Evolutionary conservation across 257 asterid species (phyloP).

Genomic region (Ilex asprella): DNA sequence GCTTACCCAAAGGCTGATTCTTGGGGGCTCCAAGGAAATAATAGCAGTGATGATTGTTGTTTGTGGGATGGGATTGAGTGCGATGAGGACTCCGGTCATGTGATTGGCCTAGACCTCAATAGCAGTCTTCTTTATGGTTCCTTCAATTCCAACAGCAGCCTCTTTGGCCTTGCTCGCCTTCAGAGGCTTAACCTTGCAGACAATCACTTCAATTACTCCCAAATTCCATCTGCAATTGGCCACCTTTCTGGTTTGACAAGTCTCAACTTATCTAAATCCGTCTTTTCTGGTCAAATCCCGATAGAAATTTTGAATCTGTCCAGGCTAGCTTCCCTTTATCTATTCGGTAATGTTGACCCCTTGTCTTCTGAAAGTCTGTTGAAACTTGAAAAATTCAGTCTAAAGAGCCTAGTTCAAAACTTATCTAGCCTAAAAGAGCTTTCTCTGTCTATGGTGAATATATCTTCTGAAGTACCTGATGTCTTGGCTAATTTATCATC

Average conservation of each 20-base stretch:
- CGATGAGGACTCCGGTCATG: not conserved
- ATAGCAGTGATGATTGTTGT: not conserved
- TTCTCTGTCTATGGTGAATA: not conserved
- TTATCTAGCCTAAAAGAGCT: not conserved
- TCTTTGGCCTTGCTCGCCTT: not conserved
- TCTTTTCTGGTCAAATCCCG: not conserved
- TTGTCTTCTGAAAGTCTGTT: not conserved
- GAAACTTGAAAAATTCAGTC: not conserved
- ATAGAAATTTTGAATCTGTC: not conserved
- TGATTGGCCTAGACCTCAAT: not conserved
- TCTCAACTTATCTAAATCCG: not conserved
- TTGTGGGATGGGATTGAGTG: not conserved
- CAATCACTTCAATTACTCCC: constrained; percentile 1
- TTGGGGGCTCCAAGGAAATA: not conserved
- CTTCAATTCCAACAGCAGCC: not conserved
- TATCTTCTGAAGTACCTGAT: not conserved
- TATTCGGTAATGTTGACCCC: not conserved
- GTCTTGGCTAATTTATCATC: not conserved
- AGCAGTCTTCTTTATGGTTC: not conserved
- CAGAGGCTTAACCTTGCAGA: not conserved
- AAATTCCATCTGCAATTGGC: not conserved
- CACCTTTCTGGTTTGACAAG: not conserved
- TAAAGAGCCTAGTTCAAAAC: not conserved
- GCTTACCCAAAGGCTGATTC: not conserved
- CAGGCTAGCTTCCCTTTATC: not conserved